These are phyloP conservation scores for Botrytis elliptica DNA, from an alignment of 2,329 filamentous ascomycete species.

Conservation along the genomic window DNA sequence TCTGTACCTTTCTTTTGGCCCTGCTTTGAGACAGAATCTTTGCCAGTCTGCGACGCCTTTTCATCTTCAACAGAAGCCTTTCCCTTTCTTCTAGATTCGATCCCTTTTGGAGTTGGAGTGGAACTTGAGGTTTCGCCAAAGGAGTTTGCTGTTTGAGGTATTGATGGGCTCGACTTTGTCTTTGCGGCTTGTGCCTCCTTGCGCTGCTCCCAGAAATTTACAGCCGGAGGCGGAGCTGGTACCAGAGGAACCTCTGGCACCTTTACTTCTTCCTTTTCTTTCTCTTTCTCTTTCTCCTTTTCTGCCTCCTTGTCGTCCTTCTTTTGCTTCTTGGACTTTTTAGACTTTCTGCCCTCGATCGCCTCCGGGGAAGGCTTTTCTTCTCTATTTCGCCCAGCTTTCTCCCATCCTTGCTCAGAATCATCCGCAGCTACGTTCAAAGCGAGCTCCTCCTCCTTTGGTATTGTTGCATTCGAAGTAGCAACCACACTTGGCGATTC, in stretches of 20 bases:
- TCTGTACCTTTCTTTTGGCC: conserved; percentile 45
- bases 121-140: conserved; percentile 24
- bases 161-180: conserved; percentile 40
- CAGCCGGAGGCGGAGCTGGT: conserved; percentile 76
- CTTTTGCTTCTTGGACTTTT: conserved; percentile 39
- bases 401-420: conserved; percentile 63
- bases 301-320: conserved; percentile 46
- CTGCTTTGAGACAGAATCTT: conserved; percentile 41
- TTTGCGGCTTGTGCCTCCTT: conserved; percentile 61
- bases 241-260: conserved; percentile 56
- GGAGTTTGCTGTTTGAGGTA: conserved; percentile 24
- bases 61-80: conserved; percentile 43
- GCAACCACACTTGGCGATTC: conserved; percentile 56
- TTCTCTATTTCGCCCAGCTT: conserved; percentile 58
- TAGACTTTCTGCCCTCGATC: conserved; percentile 33
- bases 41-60: conserved; percentile 35
- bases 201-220: conserved; percentile 87
- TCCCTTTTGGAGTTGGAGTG: conserved; percentile 34
- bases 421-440: conserved; percentile 62
- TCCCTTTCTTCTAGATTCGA: conserved; percentile 43
- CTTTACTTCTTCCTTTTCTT: conserved; percentile 58
- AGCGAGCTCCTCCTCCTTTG: conserved; percentile 55
- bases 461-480: conserved; percentile 49
- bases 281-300: conserved; percentile 57
- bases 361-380: conserved; percentile 56